A percentile compares a stretch with the other conserved stretches of the same genome.
Conservation (phyloP, 176 grass and related monocot genomes). For the Typha latifolia region DNA sequence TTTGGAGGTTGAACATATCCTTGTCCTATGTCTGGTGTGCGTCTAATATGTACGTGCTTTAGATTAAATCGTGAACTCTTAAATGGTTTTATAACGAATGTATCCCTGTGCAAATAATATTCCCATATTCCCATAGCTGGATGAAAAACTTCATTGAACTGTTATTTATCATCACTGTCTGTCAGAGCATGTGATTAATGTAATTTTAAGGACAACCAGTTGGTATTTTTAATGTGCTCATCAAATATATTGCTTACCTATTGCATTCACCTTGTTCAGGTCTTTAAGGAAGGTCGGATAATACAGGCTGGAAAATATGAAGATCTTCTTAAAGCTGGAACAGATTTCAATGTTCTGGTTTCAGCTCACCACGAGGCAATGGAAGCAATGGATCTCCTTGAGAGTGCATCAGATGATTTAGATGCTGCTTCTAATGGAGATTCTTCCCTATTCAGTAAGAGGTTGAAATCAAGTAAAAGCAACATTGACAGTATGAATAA, state of each 20-base stretch:
- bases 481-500: slow-evolving; percentile 75
- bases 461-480: slow-evolving; percentile 56
- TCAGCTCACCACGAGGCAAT: slow-evolving; percentile 91
- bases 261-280: slow-evolving; percentile 29
- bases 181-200: too few relatives aligned
- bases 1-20: too few relatives aligned
- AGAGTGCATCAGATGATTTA: slow-evolving; percentile 35
- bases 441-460: slow-evolving; percentile 48
- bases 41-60: too few relatives aligned
- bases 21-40: too few relatives aligned
- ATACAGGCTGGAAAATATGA: slow-evolving; percentile 91
- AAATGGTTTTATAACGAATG: too few relatives aligned
- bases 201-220: background rate
- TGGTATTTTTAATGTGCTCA: background rate
- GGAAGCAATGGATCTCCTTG: slow-evolving; percentile 72
- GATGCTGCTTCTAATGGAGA: slow-evolving; percentile 36
- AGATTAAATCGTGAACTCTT: too few relatives aligned
- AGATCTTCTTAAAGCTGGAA: slow-evolving; percentile 85
- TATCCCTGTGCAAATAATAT: too few relatives aligned
- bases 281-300: slow-evolving; percentile 81
- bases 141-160: too few relatives aligned
- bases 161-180: too few relatives aligned
- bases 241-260: background rate
- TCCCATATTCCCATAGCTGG: too few relatives aligned
- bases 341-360: slow-evolving; percentile 83